Conservation (phyloP, 1,139 yeast genomes). For the Hyphopichia fennica region DNA sequence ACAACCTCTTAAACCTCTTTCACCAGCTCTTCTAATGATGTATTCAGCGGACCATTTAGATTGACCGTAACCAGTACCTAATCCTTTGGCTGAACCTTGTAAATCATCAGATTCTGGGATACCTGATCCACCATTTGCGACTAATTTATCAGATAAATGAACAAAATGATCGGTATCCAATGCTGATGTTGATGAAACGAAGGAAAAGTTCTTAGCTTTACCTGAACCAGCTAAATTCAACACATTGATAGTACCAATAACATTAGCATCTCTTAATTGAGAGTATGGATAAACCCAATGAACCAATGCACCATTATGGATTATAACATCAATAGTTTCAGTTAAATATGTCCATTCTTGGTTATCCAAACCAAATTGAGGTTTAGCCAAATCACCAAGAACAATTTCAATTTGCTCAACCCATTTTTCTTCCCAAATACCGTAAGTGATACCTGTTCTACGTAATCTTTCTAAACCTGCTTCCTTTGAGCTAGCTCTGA, state of each 20-base stretch:
- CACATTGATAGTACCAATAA: conserved; percentile 81
- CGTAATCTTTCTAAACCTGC: conserved; percentile 76
- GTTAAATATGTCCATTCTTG: conserved; percentile 59
- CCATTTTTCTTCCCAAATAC: conserved; percentile 76
- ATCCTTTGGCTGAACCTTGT: conserved; percentile 74
- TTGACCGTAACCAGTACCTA: conserved; percentile 95
- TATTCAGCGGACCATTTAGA: conserved; percentile 97
- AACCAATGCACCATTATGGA: conserved; percentile 97
- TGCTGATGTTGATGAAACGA: conserved; percentile 94
- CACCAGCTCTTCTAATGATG: conserved; percentile 83
- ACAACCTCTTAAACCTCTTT: conserved; percentile 81
- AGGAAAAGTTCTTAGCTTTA: conserved; percentile 80
- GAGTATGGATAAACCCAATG: conserved; percentile 98
- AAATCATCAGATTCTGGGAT: conserved; percentile 80
- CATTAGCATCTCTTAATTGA: conserved; percentile 90
- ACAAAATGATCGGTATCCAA: conserved; percentile 83
- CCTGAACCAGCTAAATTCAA: conserved; percentile 79
- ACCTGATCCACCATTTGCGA: conserved; percentile 67
- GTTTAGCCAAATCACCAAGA: conserved; percentile 75
- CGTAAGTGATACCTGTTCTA: conserved; percentile 79
- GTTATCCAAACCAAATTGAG: conserved; percentile 68
- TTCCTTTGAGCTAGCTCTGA: conserved; percentile 70
- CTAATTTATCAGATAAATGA: conserved; percentile 68
- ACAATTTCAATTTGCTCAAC: conserved; percentile 63
- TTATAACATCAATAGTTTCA: conserved; percentile 69